Conservation (phyloP, 257 asterid species). For the Primulina eburnea region DNA sequence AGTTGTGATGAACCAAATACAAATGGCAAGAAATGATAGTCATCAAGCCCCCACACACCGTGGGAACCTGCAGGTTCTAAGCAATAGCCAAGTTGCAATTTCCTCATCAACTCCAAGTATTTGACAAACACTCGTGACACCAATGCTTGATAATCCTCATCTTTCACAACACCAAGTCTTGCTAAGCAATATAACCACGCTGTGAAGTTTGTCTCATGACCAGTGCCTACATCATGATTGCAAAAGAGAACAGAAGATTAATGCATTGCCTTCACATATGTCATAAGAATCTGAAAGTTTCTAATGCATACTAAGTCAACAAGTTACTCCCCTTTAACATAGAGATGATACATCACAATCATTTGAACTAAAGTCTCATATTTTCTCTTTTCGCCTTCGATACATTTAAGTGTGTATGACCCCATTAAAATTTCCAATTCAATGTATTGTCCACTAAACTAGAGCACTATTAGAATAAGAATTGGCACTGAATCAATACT, state of each 20-base stretch:
- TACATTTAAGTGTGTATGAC: neutral
- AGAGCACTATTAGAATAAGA: neutral
- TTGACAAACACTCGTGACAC: slow-evolving; percentile 66
- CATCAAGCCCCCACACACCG: slow-evolving; percentile 98
- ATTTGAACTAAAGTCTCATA: neutral
- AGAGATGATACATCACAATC: too few relatives aligned
- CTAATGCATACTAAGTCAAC: neutral
- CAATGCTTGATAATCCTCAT: slow-evolving; percentile 83
- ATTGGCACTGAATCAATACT: neutral
- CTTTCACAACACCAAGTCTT: slow-evolving; percentile 59
- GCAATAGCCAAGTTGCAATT: slow-evolving; percentile 68
- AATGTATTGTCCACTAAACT: neutral
- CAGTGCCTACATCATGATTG: slow-evolving; percentile 55
- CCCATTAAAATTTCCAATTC: neutral
- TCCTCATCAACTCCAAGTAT: slow-evolving; percentile 90
- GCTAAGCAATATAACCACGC: slow-evolving; percentile 94
- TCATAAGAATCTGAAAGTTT: neutral
- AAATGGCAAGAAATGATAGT: slow-evolving; percentile 88
- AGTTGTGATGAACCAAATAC: slow-evolving; percentile 87
- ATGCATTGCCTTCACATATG: neutral
- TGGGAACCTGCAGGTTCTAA: slow-evolving; percentile 98
- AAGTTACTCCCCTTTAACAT: too few relatives aligned
- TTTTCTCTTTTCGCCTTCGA: too few relatives aligned
- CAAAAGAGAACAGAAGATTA: slow-evolving; percentile 14
- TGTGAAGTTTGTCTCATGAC: slow-evolving; percentile 89